phyloP scores from a whole-genome alignment of 78 protist genomes.

The Bodo saltans region DNA sequence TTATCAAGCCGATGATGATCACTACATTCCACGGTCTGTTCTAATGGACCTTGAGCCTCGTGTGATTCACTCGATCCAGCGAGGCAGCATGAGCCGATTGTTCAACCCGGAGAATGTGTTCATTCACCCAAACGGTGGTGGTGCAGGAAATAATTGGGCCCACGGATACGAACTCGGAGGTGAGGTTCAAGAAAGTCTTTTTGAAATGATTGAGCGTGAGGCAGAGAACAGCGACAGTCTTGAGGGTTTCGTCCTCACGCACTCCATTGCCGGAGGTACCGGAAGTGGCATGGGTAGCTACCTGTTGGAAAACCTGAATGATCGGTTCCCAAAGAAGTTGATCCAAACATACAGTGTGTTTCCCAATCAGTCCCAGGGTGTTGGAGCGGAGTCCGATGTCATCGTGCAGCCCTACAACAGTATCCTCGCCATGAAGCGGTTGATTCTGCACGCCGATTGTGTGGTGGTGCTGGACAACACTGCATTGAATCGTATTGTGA shows the following conservation, averaged over 20 bases:
- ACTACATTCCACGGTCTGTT: conserved; percentile 95
- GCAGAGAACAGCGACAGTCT: conserved; percentile 90
- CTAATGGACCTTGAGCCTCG: conserved; percentile 97
- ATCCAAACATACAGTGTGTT: conserved; percentile 97
- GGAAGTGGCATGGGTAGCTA: conserved; percentile 97
- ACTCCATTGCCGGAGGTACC: conserved; percentile 98
- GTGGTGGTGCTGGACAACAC: conserved; percentile 94
- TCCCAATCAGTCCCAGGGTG: conserved; percentile 50
- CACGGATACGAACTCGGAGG: conserved; percentile 44
- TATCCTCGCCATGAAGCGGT: conserved; percentile 88
- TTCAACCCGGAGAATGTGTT: conserved; percentile 92
- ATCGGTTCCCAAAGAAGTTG: conserved; percentile 93
- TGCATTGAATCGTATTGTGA: conserved; percentile 91
- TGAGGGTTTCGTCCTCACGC: conserved; percentile 91
- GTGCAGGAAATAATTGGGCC: conserved; percentile 99
- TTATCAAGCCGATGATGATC: conserved; percentile 97
- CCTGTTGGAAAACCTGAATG: conserved; percentile 86
- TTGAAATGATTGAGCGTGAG: conserved; percentile 96
- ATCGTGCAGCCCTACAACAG: conserved; percentile 98
- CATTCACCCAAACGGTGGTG: conserved; percentile 69
- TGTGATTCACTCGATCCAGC: conserved; percentile 66
- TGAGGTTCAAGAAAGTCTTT: conserved; percentile 52
- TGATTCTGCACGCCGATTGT: conserved; percentile 85
- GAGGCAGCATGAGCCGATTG: conserved; percentile 45
- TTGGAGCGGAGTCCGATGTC: conserved; percentile 61